phyloP scores from a whole-genome alignment of 805 yeast genomes.

The Kodamaea sagamina region DNA sequence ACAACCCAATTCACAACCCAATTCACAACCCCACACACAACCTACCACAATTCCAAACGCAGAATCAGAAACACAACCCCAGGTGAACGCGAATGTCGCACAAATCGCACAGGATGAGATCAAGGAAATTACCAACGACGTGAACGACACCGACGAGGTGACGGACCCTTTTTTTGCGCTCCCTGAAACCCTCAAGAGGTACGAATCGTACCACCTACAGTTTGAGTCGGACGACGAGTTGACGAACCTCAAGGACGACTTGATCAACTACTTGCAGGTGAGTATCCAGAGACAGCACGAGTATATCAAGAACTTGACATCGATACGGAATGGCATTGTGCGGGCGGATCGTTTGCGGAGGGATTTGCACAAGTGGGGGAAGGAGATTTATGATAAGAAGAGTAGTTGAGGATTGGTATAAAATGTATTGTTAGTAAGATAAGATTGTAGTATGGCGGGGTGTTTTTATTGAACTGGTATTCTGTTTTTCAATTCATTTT shows the following conservation, averaged over 20 bases:
- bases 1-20: too few relatives aligned
- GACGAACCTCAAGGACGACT: constrained; percentile 62
- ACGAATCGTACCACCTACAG: constrained; percentile 30
- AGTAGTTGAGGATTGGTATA: constrained; percentile 6
- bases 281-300: constrained; percentile 64
- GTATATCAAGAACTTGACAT: constrained; percentile 75
- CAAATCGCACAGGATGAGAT: constrained; percentile 22
- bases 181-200: constrained; percentile 43
- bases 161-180: constrained; percentile 56
- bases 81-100: constrained; percentile 23
- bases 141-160: constrained; percentile 55
- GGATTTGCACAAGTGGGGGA: constrained; percentile 78
- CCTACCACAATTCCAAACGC: neutral
- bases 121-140: constrained; percentile 38
- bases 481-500: too few relatives aligned
- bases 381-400: constrained; percentile 65
- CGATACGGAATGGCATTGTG: constrained; percentile 71
- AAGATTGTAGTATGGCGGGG: too few relatives aligned
- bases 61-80: constrained; percentile 20
- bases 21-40: too few relatives aligned
- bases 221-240: constrained; percentile 27
- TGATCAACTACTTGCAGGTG: constrained; percentile 45
- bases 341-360: constrained; percentile 76
- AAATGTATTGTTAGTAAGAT: too few relatives aligned
- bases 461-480: too few relatives aligned